Evolutionary conservation across 768 basidiomycete genomes (phyloP).

Genomic region (Rhizopogon vinicolor): DNA sequence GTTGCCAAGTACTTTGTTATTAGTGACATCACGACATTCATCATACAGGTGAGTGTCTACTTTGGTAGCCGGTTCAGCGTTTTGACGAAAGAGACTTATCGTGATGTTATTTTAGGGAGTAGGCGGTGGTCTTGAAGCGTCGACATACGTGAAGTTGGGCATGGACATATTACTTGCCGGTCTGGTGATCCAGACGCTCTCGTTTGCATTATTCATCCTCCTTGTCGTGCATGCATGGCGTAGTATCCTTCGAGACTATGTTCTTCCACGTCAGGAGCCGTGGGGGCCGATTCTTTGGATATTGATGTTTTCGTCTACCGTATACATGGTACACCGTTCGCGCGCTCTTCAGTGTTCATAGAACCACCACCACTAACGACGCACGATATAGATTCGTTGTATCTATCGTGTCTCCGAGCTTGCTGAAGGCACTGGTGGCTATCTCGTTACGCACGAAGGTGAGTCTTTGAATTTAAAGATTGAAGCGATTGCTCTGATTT

Average conservation of each 20-base stretch:
- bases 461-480: neutral
- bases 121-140: slow-evolving; percentile 17
- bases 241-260: slow-evolving; percentile 9
- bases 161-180: slow-evolving; percentile 18
- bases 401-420: slow-evolving; percentile 24
- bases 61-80: neutral
- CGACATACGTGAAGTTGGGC: slow-evolving; percentile 8
- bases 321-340: slow-evolving; percentile 18
- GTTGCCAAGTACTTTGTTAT: slow-evolving; percentile 19
- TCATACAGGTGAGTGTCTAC: slow-evolving; percentile 20
- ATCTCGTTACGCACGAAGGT: slow-evolving; percentile 22
- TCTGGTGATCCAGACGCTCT: slow-evolving; percentile 18
- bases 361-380: neutral
- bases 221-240: slow-evolving; percentile 10
- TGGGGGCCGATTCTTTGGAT: slow-evolving; percentile 17
- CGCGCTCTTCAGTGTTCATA: neutral
- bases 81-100: too few relatives aligned
- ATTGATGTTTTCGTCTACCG: slow-evolving; percentile 19
- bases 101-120: slow-evolving; percentile 7
- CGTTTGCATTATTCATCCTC: slow-evolving; percentile 17
- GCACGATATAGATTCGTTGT: slow-evolving; percentile 17
- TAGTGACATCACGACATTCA: slow-evolving; percentile 23
- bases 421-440: slow-evolving; percentile 14
- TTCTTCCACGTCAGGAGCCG: slow-evolving; percentile 2
- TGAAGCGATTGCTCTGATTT: neutral